Conservation (phyloP, 352 stramenopile species). For the Peronospora belbahrii region DNA sequence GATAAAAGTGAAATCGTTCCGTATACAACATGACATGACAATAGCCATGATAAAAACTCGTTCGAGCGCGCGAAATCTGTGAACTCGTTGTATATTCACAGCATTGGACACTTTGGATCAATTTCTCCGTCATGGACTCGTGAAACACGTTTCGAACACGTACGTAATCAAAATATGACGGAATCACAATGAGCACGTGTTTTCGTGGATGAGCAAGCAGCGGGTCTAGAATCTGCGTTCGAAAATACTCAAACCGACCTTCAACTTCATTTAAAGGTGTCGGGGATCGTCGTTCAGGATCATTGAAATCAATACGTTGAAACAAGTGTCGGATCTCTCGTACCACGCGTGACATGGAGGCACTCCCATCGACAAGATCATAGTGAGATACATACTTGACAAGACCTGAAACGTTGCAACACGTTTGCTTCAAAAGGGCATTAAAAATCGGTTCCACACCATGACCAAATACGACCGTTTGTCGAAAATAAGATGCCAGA, state of each 20-base stretch:
- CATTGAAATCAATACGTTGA: conserved; percentile 54
- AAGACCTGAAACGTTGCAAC: conserved; percentile 43
- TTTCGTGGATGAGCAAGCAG: conserved; percentile 60
- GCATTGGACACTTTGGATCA: conserved; percentile 59
- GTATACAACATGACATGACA: conserved; percentile 77
- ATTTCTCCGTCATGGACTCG: conserved; percentile 60
- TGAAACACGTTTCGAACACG: conserved; percentile 79
- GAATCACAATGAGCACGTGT: conserved; percentile 73
- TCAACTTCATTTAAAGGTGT: too few relatives aligned
- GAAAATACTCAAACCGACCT: conserved; percentile 67
- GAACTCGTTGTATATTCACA: conserved; percentile 70
- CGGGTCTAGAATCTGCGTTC: conserved; percentile 68
- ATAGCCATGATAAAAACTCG: conserved; percentile 66
- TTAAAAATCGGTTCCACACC: conserved; percentile 52
- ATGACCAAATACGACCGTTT: conserved; percentile 67
- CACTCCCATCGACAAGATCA: conserved; percentile 36
- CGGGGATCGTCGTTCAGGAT: too few relatives aligned
- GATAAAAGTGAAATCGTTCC: conserved; percentile 83
- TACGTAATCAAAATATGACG: conserved; percentile 84
- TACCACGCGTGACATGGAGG: conserved; percentile 56
- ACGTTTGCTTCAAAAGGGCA: conserved; percentile 49
- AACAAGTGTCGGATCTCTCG: conserved; percentile 75
- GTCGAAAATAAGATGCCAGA: conserved; percentile 56
- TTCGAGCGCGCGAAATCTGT: conserved; percentile 62
- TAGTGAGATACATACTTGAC: conserved; percentile 55